phyloP scores from a whole-genome alignment of 1,284 basidiomycete genomes.

The Ganoderma resinaceum region DNA sequence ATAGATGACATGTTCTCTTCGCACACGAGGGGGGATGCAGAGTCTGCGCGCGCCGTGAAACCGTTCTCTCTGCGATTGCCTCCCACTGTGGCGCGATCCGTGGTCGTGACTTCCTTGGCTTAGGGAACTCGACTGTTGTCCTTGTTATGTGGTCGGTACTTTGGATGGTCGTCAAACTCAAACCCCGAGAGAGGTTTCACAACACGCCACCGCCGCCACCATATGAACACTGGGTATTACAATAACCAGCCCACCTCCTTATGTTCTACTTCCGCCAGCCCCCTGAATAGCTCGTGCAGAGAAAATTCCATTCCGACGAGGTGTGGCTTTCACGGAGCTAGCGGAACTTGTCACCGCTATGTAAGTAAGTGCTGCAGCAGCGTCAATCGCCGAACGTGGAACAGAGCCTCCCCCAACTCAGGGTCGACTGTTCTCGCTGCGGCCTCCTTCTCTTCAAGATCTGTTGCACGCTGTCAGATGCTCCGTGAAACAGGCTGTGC shows the following conservation, averaged over 20 bases:
- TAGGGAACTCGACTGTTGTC: background rate
- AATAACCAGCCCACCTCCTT: background rate
- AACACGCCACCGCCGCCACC: background rate
- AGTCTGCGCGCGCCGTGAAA: background rate
- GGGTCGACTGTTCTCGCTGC: background rate
- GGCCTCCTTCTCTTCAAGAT: background rate
- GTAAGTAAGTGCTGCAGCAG: background rate
- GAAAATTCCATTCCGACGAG: background rate
- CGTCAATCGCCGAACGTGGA: background rate
- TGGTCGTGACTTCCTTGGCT: background rate
- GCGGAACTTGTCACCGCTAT: background rate
- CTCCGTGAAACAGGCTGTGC: background rate
- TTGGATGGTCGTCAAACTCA: background rate
- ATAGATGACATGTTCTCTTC: background rate
- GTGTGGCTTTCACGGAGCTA: background rate
- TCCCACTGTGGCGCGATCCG: background rate
- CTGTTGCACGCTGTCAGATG: background rate
- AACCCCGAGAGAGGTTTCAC: background rate
- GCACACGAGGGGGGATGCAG: background rate
- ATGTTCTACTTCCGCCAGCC: background rate
- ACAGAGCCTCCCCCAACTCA: background rate
- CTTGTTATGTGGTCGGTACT: background rate
- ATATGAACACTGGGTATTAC: background rate
- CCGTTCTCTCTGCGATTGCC: background rate
- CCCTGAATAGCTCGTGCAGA: background rate